These are phyloP conservation scores for Fusarium sp. DNA, from an alignment of 2,329 filamentous ascomycete genomes.

Conservation along the genomic window DNA sequence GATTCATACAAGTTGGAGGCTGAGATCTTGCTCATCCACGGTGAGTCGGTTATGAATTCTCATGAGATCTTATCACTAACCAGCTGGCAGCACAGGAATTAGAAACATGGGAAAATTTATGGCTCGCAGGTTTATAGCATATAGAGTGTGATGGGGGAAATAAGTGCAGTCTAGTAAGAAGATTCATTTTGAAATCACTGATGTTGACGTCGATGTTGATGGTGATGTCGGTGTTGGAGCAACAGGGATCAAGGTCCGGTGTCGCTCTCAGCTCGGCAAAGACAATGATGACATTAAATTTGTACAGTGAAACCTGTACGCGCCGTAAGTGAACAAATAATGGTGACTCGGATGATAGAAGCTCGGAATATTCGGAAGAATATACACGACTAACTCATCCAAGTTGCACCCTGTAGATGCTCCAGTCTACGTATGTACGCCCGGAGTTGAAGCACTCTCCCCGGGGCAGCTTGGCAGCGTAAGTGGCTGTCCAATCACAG, in stretches of 20 bases:
- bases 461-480: conserved; percentile 12
- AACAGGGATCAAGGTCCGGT: conserved; percentile 8
- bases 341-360: rapidly evolving
- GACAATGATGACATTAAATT: background rate
- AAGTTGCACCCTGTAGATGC: background rate
- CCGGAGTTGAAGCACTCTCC: conserved; percentile 32
- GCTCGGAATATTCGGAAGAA: conserved; percentile 8
- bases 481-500: conserved; percentile 33
- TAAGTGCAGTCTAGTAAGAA: background rate
- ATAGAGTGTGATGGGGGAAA: background rate
- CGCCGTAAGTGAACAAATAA: too few relatives aligned
- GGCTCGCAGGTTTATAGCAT: background rate
- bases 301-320: background rate
- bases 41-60: background rate
- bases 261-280: conserved; percentile 6
- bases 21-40: background rate
- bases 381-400: background rate
- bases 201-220: background rate
- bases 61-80: background rate
- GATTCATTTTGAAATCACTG: background rate
- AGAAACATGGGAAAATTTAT: background rate
- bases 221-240: background rate
- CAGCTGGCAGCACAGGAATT: background rate
- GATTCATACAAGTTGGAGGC: background rate
- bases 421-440: background rate